Percentiles rank a stretch among this genome's conserved stretches.
These are phyloP conservation scores for Starmerella sp. DNA, from an alignment of 805 yeast species.

Conservation along the genomic window DNA sequence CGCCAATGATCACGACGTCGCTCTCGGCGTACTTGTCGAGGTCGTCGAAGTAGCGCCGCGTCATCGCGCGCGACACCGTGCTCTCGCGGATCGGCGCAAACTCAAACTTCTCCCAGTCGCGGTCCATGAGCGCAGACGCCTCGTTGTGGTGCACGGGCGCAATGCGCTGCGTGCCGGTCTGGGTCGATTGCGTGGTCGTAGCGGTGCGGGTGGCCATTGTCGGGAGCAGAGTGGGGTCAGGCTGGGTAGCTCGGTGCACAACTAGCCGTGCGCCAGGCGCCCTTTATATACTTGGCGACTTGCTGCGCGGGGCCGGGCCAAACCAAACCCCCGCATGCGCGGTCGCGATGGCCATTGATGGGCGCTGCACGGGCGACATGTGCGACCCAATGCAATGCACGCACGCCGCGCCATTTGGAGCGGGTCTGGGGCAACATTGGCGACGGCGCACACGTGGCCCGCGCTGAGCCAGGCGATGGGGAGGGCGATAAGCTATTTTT, in stretches of 20 bases:
- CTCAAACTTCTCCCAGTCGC: slow-evolving; percentile 55
- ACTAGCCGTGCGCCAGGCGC: not conserved
- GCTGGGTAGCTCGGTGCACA: not conserved
- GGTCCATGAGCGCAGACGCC: slow-evolving; percentile 12
- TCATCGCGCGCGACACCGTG: slow-evolving; percentile 72
- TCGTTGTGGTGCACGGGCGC: slow-evolving; percentile 12
- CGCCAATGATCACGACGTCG: slow-evolving; percentile 66
- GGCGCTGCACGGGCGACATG: not conserved
- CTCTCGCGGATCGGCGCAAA: slow-evolving; percentile 69
- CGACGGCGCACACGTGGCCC: not conserved
- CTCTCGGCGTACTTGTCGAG: slow-evolving; percentile 64
- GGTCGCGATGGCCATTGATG: not conserved
- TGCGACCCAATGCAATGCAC: not conserved
- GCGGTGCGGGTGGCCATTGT: slow-evolving; percentile 20
- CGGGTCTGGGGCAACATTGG: not conserved
- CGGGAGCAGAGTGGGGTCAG: not conserved
- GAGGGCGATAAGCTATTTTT: not conserved
- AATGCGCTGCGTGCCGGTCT: slow-evolving; percentile 8
- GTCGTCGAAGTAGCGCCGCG: slow-evolving; percentile 59
- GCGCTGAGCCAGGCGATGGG: not conserved
- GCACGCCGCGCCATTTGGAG: not conserved
- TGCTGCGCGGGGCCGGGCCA: too few species aligned
- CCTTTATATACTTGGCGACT: not conserved
- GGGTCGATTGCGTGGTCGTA: slow-evolving; percentile 9
- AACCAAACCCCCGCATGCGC: not conserved